Conservation (phyloP, 2,329 filamentous ascomycete genomes). For the Colletotrichum simmondsii region DNA sequence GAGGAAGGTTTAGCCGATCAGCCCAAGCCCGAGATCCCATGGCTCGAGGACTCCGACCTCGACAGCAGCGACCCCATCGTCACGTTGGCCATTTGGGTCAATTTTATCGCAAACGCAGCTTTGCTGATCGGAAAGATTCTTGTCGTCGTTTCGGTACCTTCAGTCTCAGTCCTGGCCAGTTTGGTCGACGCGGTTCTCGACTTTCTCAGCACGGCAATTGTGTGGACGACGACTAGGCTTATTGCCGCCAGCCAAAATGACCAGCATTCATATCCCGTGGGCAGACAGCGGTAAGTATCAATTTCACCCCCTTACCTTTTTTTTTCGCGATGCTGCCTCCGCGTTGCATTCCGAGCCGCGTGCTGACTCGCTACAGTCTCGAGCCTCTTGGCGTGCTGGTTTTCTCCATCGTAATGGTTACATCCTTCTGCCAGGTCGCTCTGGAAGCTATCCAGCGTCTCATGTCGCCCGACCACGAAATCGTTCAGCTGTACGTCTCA, state of each 20-base stretch:
- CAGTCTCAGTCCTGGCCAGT: constrained; percentile 83
- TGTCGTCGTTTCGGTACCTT: constrained; percentile 82
- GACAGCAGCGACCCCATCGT: constrained; percentile 82
- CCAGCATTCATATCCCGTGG: constrained; percentile 82
- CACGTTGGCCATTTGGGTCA: constrained; percentile 88
- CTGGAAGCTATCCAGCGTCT: constrained; percentile 77
- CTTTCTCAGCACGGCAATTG: constrained; percentile 83
- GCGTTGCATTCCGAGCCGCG: constrained; percentile 4
- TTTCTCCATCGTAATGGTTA: constrained; percentile 89
- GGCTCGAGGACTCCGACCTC: constrained; percentile 76
- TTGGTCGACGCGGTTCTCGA: constrained; percentile 84
- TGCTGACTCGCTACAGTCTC: constrained; percentile 57
- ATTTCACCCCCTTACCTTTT: background rate
- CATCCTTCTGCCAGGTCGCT: constrained; percentile 82
- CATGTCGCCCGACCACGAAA: constrained; percentile 66
- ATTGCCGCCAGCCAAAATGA: constrained; percentile 75
- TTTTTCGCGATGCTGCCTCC: background rate
- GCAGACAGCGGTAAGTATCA: constrained; percentile 65
- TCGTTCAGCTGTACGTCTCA: constrained; percentile 72
- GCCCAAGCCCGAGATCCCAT: constrained; percentile 70
- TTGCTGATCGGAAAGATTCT: constrained; percentile 81
- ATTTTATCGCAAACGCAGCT: constrained; percentile 80
- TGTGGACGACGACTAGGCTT: constrained; percentile 80
- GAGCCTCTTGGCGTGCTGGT: constrained; percentile 85
- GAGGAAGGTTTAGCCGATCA: constrained; percentile 49